These are phyloP conservation scores for Colletotrichum cordylinicola DNA, from an alignment of 2,329 filamentous ascomycete genomes.

Conservation along the genomic window DNA sequence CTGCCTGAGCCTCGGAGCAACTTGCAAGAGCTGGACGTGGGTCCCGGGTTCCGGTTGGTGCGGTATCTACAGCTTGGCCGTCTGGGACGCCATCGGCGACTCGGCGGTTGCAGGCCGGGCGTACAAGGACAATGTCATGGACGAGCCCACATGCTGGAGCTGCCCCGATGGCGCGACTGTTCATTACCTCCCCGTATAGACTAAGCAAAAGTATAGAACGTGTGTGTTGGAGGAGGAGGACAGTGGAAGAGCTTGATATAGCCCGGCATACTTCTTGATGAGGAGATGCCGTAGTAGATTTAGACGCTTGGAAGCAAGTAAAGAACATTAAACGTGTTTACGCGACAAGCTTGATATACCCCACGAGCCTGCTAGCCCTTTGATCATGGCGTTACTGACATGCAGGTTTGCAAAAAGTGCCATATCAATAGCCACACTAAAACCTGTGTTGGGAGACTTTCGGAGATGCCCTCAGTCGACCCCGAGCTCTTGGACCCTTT, in stretches of 20 bases:
- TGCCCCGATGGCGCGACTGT: neutral
- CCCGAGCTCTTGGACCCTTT: too few species aligned
- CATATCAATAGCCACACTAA: too few species aligned
- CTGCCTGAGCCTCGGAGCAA: neutral
- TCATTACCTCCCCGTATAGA: neutral
- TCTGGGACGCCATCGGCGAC: slow-evolving; percentile 4
- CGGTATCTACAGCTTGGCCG: neutral
- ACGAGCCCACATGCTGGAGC: neutral
- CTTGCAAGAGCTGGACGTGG: slow-evolving; percentile 1
- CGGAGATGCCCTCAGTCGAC: neutral
- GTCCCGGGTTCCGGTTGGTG: neutral
- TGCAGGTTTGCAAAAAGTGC: too few species aligned
- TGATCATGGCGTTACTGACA: neutral
- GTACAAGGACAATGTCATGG: neutral
- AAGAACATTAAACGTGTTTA: neutral
- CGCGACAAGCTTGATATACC: neutral
- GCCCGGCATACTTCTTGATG: neutral
- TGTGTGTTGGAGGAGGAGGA: neutral
- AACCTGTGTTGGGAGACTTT: neutral
- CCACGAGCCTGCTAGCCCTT: neutral
- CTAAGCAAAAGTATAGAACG: neutral
- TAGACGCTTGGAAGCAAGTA: neutral
- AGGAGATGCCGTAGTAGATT: too few species aligned
- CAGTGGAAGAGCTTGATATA: neutral
- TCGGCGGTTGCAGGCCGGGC: neutral